Evolutionary conservation across 164 flowering plant species (phyloP), one percentile per base, ranked within the genome.

Genomic region (Magnolia kwangsiensis): DNA sequence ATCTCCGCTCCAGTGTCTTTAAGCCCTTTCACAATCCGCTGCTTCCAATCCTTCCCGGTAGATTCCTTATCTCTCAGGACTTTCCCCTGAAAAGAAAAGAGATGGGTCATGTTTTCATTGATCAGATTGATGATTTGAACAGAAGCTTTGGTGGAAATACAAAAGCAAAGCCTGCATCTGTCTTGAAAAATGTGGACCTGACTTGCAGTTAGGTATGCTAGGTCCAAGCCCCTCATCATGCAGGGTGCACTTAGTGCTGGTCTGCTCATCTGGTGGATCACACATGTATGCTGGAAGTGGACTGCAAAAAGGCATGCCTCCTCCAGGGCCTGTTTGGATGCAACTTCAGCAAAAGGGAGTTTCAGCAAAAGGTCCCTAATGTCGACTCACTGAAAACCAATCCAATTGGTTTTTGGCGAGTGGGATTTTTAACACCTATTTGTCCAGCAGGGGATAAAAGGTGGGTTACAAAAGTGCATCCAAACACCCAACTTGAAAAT

Each of bases 61-160:
- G 81, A 79, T 72, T 87, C 85, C 77, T 91, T 91, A 51, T 86
- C 89, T 77, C 83, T 88, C 80, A 90, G 51, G 71, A 84, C 87
- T 72, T 92, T 91, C 51, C 91, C 92, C 97, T 93, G 87, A 49
- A 77, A 29, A 29, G 1, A 0, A 13, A 50, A 29, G 23, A 5
- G 20, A 69, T 6, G 63, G n/a, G 20, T 19, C 9, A 21, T 71
- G 59, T 9, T 66, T 51, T 23, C 20, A 49, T 2, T 74, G 27
- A 51, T 7, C 75, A n/a, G 45, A 55, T 55, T 8, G 61, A 11
- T 55, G 18, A 16, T 11, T 16, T 16, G 16, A 55, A 55, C 13
- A 55, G 18, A 55, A 55, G 18, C 13, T 11, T 7, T 11, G 18
- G 18, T 11, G 18, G 18, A 55, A 55, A 55, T 55, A 11, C 61